A percentile compares a stretch with the other conserved stretches of the same genome.
Conservation (phyloP, 345 rosid genomes). For the Mangifera indica region DNA sequence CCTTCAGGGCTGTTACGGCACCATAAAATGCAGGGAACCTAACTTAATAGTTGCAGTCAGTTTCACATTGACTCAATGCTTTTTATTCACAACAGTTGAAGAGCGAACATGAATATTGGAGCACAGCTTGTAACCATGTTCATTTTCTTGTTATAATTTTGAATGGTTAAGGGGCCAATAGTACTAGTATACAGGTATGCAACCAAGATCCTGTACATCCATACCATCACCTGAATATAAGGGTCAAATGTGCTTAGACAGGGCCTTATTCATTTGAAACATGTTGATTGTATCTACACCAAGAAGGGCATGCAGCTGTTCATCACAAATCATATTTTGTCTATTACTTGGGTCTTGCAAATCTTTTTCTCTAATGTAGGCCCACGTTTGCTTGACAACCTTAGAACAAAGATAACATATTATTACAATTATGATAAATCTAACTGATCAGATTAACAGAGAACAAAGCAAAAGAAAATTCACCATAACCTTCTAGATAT, state of each 20-base stretch:
- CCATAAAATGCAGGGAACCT: neutral
- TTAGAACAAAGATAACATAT: slow-evolving; percentile 23
- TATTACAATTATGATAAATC: slow-evolving; percentile 13
- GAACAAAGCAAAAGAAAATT: neutral
- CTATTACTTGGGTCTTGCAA: slow-evolving; percentile 60
- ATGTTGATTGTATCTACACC: slow-evolving; percentile 45
- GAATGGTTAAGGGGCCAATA: neutral
- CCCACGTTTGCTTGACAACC: slow-evolving; percentile 65
- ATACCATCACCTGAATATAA: slow-evolving; percentile 44
- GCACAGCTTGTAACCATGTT: neutral
- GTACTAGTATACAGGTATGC: neutral
- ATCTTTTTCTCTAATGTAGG: slow-evolving; percentile 48
- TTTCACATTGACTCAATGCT: neutral
- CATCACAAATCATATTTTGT: slow-evolving; percentile 50
- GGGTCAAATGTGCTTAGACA: slow-evolving; percentile 56
- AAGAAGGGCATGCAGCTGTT: slow-evolving; percentile 43
- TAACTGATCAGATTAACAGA: slow-evolving; percentile 6
- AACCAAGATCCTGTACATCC: neutral
- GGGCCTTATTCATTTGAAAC: slow-evolving; percentile 65
- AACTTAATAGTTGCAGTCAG: neutral
- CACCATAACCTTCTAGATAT: slow-evolving; percentile 3
- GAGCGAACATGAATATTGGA: neutral
- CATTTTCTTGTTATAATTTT: neutral
- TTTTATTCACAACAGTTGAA: neutral
- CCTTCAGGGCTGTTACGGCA: neutral